These are phyloP conservation scores for Aphanocladium album DNA, from an alignment of 2,329 filamentous ascomycete species.

Conservation along the genomic window DNA sequence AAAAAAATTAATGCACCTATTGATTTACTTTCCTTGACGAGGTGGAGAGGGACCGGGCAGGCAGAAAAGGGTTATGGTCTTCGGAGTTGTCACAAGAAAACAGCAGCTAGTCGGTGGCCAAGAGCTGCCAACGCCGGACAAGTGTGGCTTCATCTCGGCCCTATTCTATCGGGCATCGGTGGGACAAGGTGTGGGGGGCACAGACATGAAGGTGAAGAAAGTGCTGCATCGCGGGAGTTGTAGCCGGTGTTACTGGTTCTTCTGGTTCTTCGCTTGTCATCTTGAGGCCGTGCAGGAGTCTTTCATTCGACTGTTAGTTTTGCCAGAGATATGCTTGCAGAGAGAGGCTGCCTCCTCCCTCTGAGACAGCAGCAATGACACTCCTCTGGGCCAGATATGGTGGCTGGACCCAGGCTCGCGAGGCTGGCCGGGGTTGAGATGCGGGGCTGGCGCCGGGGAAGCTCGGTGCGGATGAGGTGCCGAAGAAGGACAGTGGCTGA, in stretches of 20 bases:
- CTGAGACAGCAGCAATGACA: background rate
- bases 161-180: background rate
- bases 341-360: background rate
- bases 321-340: background rate
- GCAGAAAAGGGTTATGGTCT: background rate
- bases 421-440: conserved; percentile 2
- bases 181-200: background rate
- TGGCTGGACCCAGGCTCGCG: background rate
- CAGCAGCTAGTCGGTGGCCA: background rate
- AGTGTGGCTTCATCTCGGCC: conserved; percentile 9
- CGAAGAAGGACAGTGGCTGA: background rate
- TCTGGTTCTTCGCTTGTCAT: background rate
- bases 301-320: too few relatives aligned
- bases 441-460: background rate
- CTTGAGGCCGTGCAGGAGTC: too few relatives aligned
- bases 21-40: background rate
- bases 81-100: background rate
- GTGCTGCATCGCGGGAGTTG: background rate
- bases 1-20: background rate
- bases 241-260: background rate
- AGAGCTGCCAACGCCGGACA: background rate
- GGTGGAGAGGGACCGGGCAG: too few relatives aligned
- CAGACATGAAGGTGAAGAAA: background rate
- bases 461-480: background rate
- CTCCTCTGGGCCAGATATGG: background rate